Percentiles rank a stretch among this genome's conserved stretches.
Conservation (phyloP, 768 basidiomycete genomes). For the Obba rivulosa region DNA sequence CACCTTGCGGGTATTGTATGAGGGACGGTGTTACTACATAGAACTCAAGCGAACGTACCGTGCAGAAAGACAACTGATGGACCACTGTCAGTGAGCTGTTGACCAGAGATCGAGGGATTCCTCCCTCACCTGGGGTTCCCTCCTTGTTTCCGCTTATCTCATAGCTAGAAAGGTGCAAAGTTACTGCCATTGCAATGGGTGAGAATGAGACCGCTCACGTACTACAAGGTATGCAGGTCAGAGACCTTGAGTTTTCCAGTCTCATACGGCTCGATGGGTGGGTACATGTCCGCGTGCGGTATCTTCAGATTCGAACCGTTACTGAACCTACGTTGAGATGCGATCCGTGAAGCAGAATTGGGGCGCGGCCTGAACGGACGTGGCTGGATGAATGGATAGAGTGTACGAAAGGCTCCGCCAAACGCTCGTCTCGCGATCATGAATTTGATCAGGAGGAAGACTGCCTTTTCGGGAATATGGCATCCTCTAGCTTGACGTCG, state of each 20-base stretch:
- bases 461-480: too few species aligned
- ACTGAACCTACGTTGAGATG: too few species aligned
- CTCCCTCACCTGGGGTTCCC: constrained; percentile 58
- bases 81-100: neutral
- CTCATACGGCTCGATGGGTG: constrained; percentile 59
- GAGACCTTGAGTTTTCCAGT: constrained; percentile 65
- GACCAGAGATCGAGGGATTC: neutral
- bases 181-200: neutral
- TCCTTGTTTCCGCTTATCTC: constrained; percentile 76
- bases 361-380: too few species aligned
- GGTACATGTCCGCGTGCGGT: constrained; percentile 47
- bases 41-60: constrained; percentile 34
- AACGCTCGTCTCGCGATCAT: too few species aligned
- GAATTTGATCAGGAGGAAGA: too few species aligned
- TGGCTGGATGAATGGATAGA: too few species aligned
- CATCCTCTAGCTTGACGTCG: too few species aligned
- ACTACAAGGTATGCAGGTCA: constrained; percentile 76
- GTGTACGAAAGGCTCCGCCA: too few species aligned
- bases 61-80: constrained; percentile 71
- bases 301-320: neutral
- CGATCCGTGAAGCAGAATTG: too few species aligned
- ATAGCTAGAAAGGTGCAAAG: constrained; percentile 45
- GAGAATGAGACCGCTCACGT: constrained; percentile 21
- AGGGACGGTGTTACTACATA: neutral
- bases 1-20: constrained; percentile 37